Conservation (phyloP, 352 stramenopile genomes). For the Phytophthora pisi region DNA sequence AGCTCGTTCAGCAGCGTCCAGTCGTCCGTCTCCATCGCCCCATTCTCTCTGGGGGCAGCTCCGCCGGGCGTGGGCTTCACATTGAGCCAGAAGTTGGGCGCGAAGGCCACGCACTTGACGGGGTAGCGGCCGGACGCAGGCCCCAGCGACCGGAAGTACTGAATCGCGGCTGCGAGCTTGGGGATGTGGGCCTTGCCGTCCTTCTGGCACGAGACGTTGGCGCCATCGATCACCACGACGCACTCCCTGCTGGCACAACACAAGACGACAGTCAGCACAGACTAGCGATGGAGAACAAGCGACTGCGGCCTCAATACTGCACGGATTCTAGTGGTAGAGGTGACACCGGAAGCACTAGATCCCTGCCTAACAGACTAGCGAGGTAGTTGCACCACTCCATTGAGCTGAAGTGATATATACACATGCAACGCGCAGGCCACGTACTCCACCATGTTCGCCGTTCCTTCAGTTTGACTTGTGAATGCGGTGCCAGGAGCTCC, state of each 20-base stretch:
- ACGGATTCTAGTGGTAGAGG: not conserved
- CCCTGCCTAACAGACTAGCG: not conserved
- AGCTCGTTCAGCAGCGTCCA: constrained; percentile 52
- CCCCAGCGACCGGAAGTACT: constrained; percentile 61
- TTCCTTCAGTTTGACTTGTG: not conserved
- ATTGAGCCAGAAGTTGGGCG: constrained; percentile 84
- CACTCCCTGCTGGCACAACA: constrained; percentile 32
- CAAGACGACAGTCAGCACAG: not conserved
- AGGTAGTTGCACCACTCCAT: not conserved
- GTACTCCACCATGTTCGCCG: not conserved
- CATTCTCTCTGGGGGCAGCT: constrained; percentile 37
- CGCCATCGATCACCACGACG: constrained; percentile 74
- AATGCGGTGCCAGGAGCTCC: too few species aligned
- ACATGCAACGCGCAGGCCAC: not conserved
- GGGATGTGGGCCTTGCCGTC: constrained; percentile 53
- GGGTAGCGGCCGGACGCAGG: constrained; percentile 25
- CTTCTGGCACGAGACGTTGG: constrained; percentile 79
- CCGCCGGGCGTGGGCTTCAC: constrained; percentile 43
- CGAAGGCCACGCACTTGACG: constrained; percentile 79
- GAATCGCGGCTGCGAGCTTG: constrained; percentile 67
- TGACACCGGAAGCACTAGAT: not conserved
- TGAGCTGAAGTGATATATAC: not conserved
- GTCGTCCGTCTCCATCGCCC: constrained; percentile 55
- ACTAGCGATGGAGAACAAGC: constrained; percentile 1
- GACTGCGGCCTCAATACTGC: constrained; percentile 9